Evolutionary conservation across 2,329 filamentous ascomycete species (phyloP).

Genomic region (Talaromyces sp.): DNA sequence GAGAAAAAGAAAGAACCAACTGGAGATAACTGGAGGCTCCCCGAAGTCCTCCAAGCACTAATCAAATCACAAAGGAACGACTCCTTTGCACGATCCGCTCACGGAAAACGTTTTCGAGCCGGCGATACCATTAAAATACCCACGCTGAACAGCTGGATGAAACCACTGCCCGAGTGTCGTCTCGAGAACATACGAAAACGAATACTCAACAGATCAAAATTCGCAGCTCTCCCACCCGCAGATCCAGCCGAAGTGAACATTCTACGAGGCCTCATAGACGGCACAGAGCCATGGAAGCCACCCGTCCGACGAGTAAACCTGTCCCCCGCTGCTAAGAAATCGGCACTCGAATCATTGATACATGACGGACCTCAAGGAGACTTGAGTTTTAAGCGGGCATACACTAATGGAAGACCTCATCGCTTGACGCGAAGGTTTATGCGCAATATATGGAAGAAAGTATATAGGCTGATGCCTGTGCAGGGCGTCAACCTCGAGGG

Average conservation of each 20-base stretch:
- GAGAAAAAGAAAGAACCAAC: constrained; percentile 19
- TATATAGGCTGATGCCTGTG: constrained; percentile 36
- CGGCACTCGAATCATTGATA: constrained; percentile 31
- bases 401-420: constrained; percentile 40
- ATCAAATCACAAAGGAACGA: constrained; percentile 37
- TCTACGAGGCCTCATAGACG: constrained; percentile 36
- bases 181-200: constrained; percentile 36
- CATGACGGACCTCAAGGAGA: constrained; percentile 38
- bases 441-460: constrained; percentile 38
- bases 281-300: constrained; percentile 33
- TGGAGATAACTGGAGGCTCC: constrained; percentile 37
- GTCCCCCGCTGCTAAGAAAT: neutral
- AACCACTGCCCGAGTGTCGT: constrained; percentile 31
- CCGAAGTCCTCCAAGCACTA: constrained; percentile 33
- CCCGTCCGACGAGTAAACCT: neutral
- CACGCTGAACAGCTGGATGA: constrained; percentile 38
- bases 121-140: constrained; percentile 33
- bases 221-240: constrained; percentile 40
- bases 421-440: constrained; percentile 42
- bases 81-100: constrained; percentile 27
- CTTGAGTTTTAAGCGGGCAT: constrained; percentile 33
- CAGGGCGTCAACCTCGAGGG: constrained; percentile 29
- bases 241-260: constrained; percentile 37
- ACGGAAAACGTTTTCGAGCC: constrained; percentile 29
- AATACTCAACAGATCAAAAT: constrained; percentile 38